Evolutionary conservation across 2,329 filamentous ascomycete species (phyloP), one percentile per base, ranked within the genome.

Genomic region (Xenosphaeropsis pyriputrescens): DNA sequence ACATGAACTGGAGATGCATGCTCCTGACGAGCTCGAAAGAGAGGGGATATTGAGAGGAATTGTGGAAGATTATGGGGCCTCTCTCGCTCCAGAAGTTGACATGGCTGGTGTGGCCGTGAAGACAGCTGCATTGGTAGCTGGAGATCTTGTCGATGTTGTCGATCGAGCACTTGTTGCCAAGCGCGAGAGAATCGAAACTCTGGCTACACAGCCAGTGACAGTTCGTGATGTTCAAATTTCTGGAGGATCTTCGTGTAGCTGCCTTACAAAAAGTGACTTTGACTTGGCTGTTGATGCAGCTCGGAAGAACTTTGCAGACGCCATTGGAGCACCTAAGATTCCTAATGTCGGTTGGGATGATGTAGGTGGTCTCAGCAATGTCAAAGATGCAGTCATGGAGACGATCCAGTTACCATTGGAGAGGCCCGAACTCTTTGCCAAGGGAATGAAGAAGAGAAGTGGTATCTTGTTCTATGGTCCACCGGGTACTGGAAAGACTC

Each of bases 311-410:
- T 98, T 98, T 56, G 89, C 91, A 5, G 91, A 96, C 57, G 81
- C 89, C 0, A 98, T 98, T 45, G 91, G 91, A 17, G 91, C 91
- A 5, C 91, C 91, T 2, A 96, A 96, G 68, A 96, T 96, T 44
- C 91, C 89, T 6, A 95, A 94, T 45, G 91, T 98, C 6, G 80
- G 80, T 16, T 98, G 89, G 89, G 81, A 89, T 47, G 89, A 98
- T 56, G 89, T 98, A 15, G 89, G 89, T 57, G 89, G 91, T 36
- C 68, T 96, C 22, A 78, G 81, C 19, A 86, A 94, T 50, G 88
- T 96, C 56, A 96, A 96, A 63, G 86, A 94, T 47, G 88, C 89
- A n/a, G 81, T 96, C 38, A 84, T 85, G 56, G 91, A 96, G 58
- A 96, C 91, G 0, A 96, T 96, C 38, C 89, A 95, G 56, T 68